Evolutionary conservation across 164 flowering plant species (phyloP).

Genomic region (Platanus orientalis): DNA sequence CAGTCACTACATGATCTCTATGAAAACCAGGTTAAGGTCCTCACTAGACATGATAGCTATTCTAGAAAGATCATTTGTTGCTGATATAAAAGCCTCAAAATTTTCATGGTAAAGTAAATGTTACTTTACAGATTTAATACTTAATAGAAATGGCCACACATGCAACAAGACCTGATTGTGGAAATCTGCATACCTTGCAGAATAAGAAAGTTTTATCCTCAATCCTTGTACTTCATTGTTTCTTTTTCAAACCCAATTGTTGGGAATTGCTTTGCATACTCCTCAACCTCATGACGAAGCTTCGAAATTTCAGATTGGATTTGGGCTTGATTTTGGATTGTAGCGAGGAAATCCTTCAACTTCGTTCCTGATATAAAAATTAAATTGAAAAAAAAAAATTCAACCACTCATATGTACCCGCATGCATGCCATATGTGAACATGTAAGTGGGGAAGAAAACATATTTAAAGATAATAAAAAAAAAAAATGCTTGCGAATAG

Average conservation of each 20-base stretch:
- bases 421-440: background rate
- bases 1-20: too few relatives aligned
- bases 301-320: slow-evolving; percentile 67
- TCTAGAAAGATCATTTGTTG: too few relatives aligned
- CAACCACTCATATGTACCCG: background rate
- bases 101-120: background rate
- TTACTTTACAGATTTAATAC: background rate
- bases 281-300: slow-evolving; percentile 78
- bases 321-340: slow-evolving; percentile 38
- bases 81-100: background rate
- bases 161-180: background rate
- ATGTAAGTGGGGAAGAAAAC: background rate
- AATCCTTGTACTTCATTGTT: slow-evolving; percentile 89
- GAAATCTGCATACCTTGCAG: slow-evolving; percentile 13
- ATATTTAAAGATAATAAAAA: background rate
- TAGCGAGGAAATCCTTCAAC: slow-evolving; percentile 80
- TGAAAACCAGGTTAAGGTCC: too few relatives aligned
- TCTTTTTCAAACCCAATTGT: slow-evolving; percentile 93
- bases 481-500: background rate
- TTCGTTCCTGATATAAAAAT: slow-evolving; percentile 55
- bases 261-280: slow-evolving; percentile 89
- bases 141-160: background rate
- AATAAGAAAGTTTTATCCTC: slow-evolving; percentile 19
- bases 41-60: too few relatives aligned
- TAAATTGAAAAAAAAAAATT: background rate